Evolutionary conservation across 148 eudicot genomes (phyloP).

Genomic region (Fagopyrum homotropicum): DNA sequence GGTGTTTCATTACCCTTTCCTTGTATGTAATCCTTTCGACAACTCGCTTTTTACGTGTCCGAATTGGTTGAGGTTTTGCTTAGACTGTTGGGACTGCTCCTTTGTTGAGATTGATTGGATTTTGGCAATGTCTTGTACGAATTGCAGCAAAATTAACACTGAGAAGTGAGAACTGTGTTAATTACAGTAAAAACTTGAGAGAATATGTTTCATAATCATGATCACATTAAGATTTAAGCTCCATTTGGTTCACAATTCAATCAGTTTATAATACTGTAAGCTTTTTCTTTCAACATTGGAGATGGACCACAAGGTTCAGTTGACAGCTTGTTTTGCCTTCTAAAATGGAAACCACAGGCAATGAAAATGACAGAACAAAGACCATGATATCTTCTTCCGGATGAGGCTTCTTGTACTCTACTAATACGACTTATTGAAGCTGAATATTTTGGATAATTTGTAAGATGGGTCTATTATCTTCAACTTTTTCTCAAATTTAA

Average conservation of each 20-base stretch:
- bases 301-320: constrained; percentile 4
- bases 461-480: too few species aligned
- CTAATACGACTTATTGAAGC: too few species aligned
- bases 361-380: constrained; percentile 5
- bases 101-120: not conserved
- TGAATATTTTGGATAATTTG: too few species aligned
- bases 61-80: constrained; percentile 8
- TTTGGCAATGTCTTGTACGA: not conserved
- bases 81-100: not conserved
- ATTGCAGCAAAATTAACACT: not conserved
- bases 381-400: not conserved
- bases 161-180: constrained; percentile 4
- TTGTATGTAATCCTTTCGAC: constrained; percentile 9
- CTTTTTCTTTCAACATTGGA: not conserved
- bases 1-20: not conserved
- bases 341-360: not conserved
- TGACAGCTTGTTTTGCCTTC: not conserved
- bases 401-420: too few species aligned
- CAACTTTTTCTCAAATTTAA: too few species aligned
- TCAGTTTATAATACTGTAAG: not conserved
- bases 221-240: not conserved
- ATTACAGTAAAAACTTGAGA: not conserved
- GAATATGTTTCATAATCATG: not conserved
- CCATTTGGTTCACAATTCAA: not conserved
- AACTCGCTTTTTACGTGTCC: constrained; percentile 5